Evolutionary conservation across 192 early-diverging fungal species (phyloP), one percentile per base, ranked within the genome.

Genomic region (Entrophospora sp.): DNA sequence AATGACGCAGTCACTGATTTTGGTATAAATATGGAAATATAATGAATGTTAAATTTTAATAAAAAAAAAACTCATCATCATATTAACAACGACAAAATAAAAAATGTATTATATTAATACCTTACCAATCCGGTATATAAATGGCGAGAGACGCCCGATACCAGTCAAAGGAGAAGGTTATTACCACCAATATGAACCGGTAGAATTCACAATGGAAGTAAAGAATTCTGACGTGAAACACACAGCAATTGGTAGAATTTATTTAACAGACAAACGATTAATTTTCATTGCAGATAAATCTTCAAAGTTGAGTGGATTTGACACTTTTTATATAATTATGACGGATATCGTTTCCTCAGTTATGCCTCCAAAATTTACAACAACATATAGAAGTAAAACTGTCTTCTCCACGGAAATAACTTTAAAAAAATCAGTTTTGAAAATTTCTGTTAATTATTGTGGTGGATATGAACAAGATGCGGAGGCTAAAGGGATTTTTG

Each of bases 301-400:
- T 32, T 18, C 9, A 30, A 5, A 28, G 8, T 7, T 16, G 7
- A 42, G 40, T 2, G 25, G 20, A 13, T 61, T 61, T 18, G 25
- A 61, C 28, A 61, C 12, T 2, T 61, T 61, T 32, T 42, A 61
- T 16, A 1, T 61, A 16, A 43, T n/a, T 7, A 31, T 61, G 13
- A 18, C 12, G 20, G 59, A 61, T 43, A 28, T 61, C 16, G 14
- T 30, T 24, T 61, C 59, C 24, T 61, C 59, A 16, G 38, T 61
- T 14, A 28, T 0, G 25, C n/a, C 24, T 24, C 10, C 35, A n/a
- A n/a, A n/a, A n/a, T n/a, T n/a, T n/a, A n/a, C n/a, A n/a, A n/a
- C n/a, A n/a, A n/a, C n/a, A n/a, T n/a, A n/a, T n/a, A n/a, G n/a
- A n/a, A n/a, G n/a, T n/a, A n/a, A n/a, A n/a, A n/a, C n/a, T n/a